Percentiles rank a stretch among this genome's conserved stretches.
These are phyloP conservation scores for Jaminaea rosea DNA, from an alignment of 1,284 basidiomycete genomes.

Conservation along the genomic window DNA sequence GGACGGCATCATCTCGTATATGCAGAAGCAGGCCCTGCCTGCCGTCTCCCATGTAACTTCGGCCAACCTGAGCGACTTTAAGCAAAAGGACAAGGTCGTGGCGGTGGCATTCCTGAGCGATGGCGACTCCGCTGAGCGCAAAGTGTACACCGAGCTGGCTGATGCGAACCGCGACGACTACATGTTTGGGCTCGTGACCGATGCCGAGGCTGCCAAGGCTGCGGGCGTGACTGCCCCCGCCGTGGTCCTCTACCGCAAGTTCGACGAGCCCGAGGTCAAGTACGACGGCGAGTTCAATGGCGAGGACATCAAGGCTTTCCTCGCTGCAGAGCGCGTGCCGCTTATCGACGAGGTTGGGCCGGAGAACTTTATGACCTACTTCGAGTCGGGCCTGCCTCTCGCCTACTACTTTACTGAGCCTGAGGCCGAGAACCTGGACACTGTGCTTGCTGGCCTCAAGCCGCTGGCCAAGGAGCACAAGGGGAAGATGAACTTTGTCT, in stretches of 20 bases:
- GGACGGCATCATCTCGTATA: conserved; percentile 93
- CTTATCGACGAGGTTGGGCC: conserved; percentile 84
- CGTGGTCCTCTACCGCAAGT: conserved; percentile 82
- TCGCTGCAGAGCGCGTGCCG: conserved; percentile 75
- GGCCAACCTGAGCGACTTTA: conserved; percentile 74
- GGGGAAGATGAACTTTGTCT: conserved; percentile 90
- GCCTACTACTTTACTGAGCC: conserved; percentile 93
- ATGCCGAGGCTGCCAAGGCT: conserved; percentile 58
- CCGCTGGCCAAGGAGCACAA: conserved; percentile 72
- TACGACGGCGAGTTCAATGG: conserved; percentile 50
- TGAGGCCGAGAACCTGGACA: conserved; percentile 59
- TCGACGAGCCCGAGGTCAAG: conserved; percentile 71
- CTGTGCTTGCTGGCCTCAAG: conserved; percentile 61
- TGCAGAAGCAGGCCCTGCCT: conserved; percentile 93
- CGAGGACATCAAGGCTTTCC: conserved; percentile 58
- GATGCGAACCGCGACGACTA: conserved; percentile 82
- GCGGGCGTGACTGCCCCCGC: conserved; percentile 71
- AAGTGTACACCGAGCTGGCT: conserved; percentile 67
- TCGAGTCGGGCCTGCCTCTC: conserved; percentile 71
- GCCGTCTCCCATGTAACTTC: conserved; percentile 73
- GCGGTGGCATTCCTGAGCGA: conserved; percentile 72
- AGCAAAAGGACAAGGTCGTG: conserved; percentile 80
- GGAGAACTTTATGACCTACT: conserved; percentile 87
- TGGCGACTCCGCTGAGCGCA: conserved; percentile 54
- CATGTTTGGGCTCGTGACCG: conserved; percentile 66